Evolutionary conservation across 139 green algal species (phyloP).

Genomic region (Tetraselmis chui): DNA sequence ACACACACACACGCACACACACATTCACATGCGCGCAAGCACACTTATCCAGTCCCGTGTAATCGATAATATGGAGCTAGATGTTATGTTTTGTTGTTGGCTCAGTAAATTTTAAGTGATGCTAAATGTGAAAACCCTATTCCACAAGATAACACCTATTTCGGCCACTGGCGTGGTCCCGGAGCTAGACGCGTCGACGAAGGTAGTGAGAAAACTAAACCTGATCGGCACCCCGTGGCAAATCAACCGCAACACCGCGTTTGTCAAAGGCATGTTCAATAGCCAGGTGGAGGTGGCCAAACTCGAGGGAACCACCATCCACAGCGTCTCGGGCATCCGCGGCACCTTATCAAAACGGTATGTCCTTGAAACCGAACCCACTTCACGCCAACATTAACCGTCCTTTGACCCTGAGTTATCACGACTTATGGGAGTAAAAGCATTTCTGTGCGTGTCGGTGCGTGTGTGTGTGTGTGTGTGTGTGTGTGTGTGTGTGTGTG

Average conservation of each 20-base stretch:
- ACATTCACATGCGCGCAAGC: no score
- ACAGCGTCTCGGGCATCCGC: conserved; percentile 86
- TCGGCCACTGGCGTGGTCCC: conserved; percentile 84
- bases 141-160: conserved; percentile 28
- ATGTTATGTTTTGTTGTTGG: neutral
- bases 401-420: no score
- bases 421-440: neutral
- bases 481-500: neutral
- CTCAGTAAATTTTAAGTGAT: neutral
- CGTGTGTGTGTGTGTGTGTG: neutral
- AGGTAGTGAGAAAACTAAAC: conserved; percentile 95
- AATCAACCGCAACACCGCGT: conserved; percentile 84
- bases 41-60: no score
- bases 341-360: conserved; percentile 98
- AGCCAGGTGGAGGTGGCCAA: conserved; percentile 66
- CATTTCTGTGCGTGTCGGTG: neutral
- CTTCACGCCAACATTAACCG: no score
- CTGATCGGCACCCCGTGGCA: conserved; percentile 50
- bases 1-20: no score
- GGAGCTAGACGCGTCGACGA: conserved; percentile 71
- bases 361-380: no score
- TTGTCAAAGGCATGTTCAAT: conserved; percentile 94
- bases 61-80: neutral
- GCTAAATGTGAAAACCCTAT: neutral
- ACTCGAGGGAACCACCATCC: conserved; percentile 83